Evolutionary conservation across 139 green algal genomes (phyloP).

Genomic region (Tetraselmis chui): DNA sequence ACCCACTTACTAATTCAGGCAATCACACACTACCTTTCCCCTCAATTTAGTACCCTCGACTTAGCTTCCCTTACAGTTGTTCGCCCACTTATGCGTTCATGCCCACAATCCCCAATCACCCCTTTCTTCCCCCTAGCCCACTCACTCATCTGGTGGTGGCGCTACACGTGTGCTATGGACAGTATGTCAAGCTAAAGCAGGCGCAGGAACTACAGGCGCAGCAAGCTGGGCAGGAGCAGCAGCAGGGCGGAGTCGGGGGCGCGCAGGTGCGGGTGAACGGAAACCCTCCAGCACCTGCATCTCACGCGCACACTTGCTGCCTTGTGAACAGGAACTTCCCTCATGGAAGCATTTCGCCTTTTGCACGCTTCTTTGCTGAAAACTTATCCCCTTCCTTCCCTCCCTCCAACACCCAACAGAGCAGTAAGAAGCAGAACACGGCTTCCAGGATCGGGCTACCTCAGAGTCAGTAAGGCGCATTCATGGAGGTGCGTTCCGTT

Average conservation of each 20-base stretch:
- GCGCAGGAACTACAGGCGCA: background rate
- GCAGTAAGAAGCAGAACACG: slow-evolving; percentile 17
- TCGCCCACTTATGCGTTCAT: too few relatives aligned
- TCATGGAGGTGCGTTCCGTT: background rate
- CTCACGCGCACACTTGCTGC: background rate
- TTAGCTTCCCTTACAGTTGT: too few relatives aligned
- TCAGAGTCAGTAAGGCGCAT: slow-evolving; percentile 6
- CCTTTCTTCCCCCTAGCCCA: background rate
- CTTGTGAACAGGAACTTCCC: too few relatives aligned
- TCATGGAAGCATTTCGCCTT: background rate
- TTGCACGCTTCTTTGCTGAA: background rate
- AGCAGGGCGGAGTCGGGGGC: background rate
- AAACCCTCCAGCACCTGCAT: too few relatives aligned
- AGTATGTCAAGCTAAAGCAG: slow-evolving; percentile 17
- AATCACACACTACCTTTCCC: too few relatives aligned
- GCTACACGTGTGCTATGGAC: background rate
- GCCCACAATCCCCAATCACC: too few relatives aligned
- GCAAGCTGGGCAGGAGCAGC: slow-evolving; percentile 1
- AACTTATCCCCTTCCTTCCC: background rate
- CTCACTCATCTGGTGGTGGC: background rate
- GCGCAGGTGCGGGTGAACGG: background rate
- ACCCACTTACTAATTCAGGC: too few relatives aligned
- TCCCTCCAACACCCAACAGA: background rate
- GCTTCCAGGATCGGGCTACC: slow-evolving; percentile 25
- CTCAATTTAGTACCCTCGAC: too few relatives aligned